A percentile compares a stretch with the other conserved stretches of the same genome.
Conservation (phyloP, 192 early-diverging fungal species). For the Cetraspora pellucida region DNA sequence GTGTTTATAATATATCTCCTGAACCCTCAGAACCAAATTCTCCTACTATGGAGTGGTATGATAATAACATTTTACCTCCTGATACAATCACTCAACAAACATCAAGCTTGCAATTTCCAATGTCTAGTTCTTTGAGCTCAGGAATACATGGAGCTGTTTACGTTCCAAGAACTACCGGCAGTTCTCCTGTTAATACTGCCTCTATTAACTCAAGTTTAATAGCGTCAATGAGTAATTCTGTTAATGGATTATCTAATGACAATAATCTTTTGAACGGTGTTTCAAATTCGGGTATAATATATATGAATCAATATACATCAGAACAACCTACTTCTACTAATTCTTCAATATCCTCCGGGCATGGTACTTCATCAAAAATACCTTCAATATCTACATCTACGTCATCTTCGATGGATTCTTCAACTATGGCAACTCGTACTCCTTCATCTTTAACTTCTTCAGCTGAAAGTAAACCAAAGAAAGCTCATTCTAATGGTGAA, state of each 20-base stretch:
- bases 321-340: background rate
- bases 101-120: background rate
- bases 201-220: background rate
- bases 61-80: background rate
- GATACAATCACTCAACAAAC: background rate
- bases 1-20: background rate
- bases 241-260: background rate
- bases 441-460: background rate
- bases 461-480: constrained; percentile 12
- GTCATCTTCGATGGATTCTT: background rate
- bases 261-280: constrained; percentile 16
- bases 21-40: constrained; percentile 22
- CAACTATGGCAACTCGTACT: background rate
- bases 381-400: background rate
- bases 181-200: background rate
- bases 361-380: background rate
- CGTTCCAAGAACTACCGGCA: background rate
- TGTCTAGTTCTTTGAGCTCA: background rate
- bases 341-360: background rate
- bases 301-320: constrained; percentile 21
- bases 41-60: constrained; percentile 1
- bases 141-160: constrained; percentile 25
- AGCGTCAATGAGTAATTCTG: background rate
- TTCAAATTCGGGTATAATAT: background rate
- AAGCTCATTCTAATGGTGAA: constrained; percentile 27